Conservation (phyloP, 768 basidiomycete genomes). For the Phanerodontia chrysosporium region DNA sequence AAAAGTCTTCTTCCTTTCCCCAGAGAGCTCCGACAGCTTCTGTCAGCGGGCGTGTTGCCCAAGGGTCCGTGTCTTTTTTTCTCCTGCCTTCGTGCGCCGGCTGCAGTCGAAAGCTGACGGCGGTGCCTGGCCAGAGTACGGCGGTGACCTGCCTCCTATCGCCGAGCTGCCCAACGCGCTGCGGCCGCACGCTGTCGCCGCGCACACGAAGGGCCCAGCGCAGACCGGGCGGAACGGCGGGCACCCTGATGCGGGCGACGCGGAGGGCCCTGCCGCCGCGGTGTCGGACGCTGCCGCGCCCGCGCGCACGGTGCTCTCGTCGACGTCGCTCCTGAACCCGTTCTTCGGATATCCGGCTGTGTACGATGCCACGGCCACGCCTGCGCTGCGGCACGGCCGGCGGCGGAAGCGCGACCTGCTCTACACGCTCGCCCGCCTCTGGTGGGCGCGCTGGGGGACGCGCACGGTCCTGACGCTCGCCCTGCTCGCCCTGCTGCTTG, state of each 20-base stretch:
- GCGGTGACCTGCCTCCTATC: slow-evolving; percentile 54
- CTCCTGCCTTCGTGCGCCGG: too few species aligned
- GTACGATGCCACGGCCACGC: slow-evolving; percentile 30
- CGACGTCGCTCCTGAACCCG: slow-evolving; percentile 63
- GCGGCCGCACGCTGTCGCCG: slow-evolving; percentile 15
- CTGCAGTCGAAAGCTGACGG: slow-evolving; percentile 11
- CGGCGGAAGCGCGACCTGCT: slow-evolving; percentile 65
- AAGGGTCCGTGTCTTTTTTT: slow-evolving; percentile 38
- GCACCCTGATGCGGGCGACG: not conserved
- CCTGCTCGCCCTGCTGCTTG: slow-evolving; percentile 29
- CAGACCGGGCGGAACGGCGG: not conserved
- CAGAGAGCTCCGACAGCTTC: slow-evolving; percentile 51
- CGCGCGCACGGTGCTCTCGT: slow-evolving; percentile 31
- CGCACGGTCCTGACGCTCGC: slow-evolving; percentile 29
- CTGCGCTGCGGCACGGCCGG: slow-evolving; percentile 54
- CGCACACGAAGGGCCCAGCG: too few species aligned
- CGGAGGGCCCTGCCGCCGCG: not conserved
- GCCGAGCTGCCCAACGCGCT: slow-evolving; percentile 49
- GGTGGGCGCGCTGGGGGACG: slow-evolving; percentile 61
- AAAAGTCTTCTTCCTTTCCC: slow-evolving; percentile 62
- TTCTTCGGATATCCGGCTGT: slow-evolving; percentile 69
- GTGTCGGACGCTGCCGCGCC: not conserved
- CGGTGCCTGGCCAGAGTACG: slow-evolving; percentile 51
- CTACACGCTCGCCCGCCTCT: slow-evolving; percentile 55
- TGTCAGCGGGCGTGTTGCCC: slow-evolving; percentile 50